A percentile compares a stretch with the other conserved stretches of the same genome.
Conservation (phyloP, 768 basidiomycete species). For the Mycena galopus region DNA sequence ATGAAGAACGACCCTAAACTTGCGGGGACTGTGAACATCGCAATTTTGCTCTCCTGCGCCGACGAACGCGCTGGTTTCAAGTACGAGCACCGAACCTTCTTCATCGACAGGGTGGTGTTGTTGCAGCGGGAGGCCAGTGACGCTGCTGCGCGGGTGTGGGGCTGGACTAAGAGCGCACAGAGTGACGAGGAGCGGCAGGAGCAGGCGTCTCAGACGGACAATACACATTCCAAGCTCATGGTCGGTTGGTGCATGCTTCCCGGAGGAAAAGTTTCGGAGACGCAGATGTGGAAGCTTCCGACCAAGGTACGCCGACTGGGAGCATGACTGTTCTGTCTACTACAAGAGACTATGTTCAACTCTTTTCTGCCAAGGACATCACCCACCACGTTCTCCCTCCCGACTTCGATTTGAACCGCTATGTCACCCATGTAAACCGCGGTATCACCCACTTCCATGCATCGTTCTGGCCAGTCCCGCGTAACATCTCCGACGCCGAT, state of each 20-base stretch:
- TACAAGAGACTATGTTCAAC: too few species aligned
- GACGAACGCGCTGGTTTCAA: constrained; percentile 11
- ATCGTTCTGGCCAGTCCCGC: neutral
- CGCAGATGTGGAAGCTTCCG: neutral
- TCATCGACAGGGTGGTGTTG: constrained; percentile 5
- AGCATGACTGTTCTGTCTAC: too few species aligned
- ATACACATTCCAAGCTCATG: neutral
- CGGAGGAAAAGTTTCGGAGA: neutral
- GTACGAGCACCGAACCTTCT: constrained; percentile 10
- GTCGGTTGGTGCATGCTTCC: neutral
- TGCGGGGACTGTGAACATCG: constrained; percentile 1
- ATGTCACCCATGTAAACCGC: constrained; percentile 9
- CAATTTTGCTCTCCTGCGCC: neutral
- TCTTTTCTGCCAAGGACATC: neutral
- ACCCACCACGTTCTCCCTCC: neutral
- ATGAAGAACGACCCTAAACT: constrained; percentile 11
- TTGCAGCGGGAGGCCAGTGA: neutral
- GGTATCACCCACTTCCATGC: constrained; percentile 12
- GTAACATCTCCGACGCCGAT: constrained; percentile 1
- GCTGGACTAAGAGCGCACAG: neutral
- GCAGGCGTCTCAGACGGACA: neutral
- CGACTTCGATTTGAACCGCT: constrained; percentile 4
- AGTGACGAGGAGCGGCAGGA: neutral
- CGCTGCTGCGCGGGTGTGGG: neutral
- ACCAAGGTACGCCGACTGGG: too few species aligned